Percentiles rank a stretch among this genome's conserved stretches.
phyloP scores from a whole-genome alignment of 78 protist genomes.

The Chrysochromulina tobinii region DNA sequence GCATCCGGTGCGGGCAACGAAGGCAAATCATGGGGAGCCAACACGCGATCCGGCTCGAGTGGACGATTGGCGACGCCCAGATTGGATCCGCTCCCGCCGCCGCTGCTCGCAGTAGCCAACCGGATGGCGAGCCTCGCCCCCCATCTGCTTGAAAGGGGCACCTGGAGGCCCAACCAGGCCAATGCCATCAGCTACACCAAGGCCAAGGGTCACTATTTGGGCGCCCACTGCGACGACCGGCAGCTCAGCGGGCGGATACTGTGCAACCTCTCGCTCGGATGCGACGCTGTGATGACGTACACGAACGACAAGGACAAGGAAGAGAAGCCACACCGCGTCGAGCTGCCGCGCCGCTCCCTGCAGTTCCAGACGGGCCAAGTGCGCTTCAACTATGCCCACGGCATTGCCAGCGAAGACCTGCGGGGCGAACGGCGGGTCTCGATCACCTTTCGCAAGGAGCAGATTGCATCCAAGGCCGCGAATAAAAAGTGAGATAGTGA shows the following conservation, averaged over 20 bases:
- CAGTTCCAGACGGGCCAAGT: neutral
- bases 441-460: neutral
- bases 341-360: neutral
- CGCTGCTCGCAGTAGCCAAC: neutral
- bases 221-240: slow-evolving; percentile 4
- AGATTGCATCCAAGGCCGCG: no score
- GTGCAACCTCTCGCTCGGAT: neutral
- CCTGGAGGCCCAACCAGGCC: neutral
- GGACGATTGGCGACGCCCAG: no score
- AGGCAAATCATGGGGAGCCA: no score
- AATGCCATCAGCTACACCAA: neutral
- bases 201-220: neutral
- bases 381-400: neutral
- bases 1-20: no score
- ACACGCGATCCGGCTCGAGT: no score
- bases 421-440: neutral
- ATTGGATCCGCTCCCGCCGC: neutral
- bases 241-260: neutral
- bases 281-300: neutral
- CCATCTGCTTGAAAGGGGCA: neutral
- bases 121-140: neutral
- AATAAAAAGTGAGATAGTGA: no score
- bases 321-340: neutral
- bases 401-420: neutral
- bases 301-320: neutral